Conservation (phyloP, 768 basidiomycete species). For the Serendipita indica region DNA sequence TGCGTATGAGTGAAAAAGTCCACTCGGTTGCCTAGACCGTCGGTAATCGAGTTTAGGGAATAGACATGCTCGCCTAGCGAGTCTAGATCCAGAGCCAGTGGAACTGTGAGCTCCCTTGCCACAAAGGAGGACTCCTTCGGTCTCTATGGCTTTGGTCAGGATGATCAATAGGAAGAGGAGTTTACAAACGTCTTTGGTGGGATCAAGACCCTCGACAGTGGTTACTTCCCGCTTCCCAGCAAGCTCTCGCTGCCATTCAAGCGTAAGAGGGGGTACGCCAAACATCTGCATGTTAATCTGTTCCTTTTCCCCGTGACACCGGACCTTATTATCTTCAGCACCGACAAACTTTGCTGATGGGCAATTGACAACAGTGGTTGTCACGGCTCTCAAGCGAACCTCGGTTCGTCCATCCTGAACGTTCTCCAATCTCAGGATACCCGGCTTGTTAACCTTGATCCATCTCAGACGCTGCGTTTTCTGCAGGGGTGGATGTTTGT, state of each 20-base stretch:
- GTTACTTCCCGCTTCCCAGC: slow-evolving; percentile 55
- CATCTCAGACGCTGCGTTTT: slow-evolving; percentile 61
- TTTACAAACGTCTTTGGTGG: slow-evolving; percentile 26
- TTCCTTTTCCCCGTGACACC: slow-evolving; percentile 47
- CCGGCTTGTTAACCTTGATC: slow-evolving; percentile 58
- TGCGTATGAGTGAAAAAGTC: slow-evolving; percentile 16
- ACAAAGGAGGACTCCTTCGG: slow-evolving; percentile 9
- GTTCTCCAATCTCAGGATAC: slow-evolving; percentile 56
- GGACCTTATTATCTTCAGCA: slow-evolving; percentile 30
- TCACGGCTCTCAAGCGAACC: slow-evolving; percentile 51
- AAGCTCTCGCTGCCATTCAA: slow-evolving; percentile 60
- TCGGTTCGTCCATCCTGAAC: slow-evolving; percentile 45
- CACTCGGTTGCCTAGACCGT: slow-evolving; percentile 67
- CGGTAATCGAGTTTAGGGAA: slow-evolving; percentile 66
- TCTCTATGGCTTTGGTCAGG: neutral
- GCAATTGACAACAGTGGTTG: slow-evolving; percentile 67
- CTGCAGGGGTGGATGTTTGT: slow-evolving; percentile 36
- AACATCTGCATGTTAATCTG: slow-evolving; percentile 24
- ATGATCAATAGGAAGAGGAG: neutral
- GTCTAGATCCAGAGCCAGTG: slow-evolving; percentile 48
- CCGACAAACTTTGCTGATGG: slow-evolving; percentile 54
- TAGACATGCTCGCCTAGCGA: slow-evolving; percentile 55
- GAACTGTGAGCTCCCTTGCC: slow-evolving; percentile 48
- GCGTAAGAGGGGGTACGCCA: slow-evolving; percentile 31
- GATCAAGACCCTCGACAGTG: slow-evolving; percentile 73